Evolutionary conservation across 179 eudicot species (phyloP), one percentile per base, ranked within the genome.

Genomic region (Pouteria campechiana): DNA sequence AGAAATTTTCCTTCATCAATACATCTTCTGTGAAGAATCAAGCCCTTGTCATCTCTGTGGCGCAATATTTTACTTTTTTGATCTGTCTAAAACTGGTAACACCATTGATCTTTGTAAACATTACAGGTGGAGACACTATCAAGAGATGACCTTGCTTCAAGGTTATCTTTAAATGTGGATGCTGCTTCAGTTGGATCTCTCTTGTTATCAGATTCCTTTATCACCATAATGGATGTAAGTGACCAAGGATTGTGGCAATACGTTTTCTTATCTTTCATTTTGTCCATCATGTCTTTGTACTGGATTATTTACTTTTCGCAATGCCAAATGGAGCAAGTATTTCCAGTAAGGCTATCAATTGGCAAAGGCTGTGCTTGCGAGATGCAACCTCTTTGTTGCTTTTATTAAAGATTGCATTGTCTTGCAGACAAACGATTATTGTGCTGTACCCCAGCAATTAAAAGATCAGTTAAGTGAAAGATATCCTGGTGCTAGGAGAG

Each of bases 191-290:
- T 86, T 48, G 94, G 75, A 47, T 75, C 90, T 31, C 94, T 86
- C 60, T 63, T 57, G 60, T 73, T 86, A 19, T 58, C 94, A 17
- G 98, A 90, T 57, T 67, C 82, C 30, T 63, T 48, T 47, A 65
- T 90, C 39, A 86, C 98, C 17, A 44, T 90, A 44, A 86, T 90
- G 72, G 98, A 90, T 73, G 98, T 90, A 87, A 34, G 98, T 59
- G 5, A 34, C 28, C 38, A n/a, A n/a, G n/a, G n/a, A n/a, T n/a
- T n/a, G n/a, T n/a, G n/a, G n/a, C 17, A 16, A 29, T 24, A 31
- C 42, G 11, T 37, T 13, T 33, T 15, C 23, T 21, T 25, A 38
- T 50, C 15, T 3, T 20, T 12, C 1, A 43, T 21, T 12, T 21
- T 46, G 30, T 15, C 13, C 17, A 6, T 11, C 6, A 25, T 11